Conservation (phyloP, 768 basidiomycete genomes). For the Mycena leptocephala region DNA sequence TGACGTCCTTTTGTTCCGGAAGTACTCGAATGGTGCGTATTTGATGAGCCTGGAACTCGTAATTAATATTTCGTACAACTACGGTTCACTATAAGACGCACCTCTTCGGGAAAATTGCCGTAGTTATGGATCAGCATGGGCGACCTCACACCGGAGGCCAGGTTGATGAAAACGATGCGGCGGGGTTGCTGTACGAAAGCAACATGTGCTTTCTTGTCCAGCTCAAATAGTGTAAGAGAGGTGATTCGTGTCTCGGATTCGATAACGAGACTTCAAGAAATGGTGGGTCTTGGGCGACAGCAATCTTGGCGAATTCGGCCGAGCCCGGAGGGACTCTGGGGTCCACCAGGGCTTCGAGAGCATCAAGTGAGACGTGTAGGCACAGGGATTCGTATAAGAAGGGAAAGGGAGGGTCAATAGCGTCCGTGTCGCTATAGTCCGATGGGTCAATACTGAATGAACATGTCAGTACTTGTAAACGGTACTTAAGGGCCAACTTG, state of each 20-base stretch:
- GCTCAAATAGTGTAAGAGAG: slow-evolving; percentile 58
- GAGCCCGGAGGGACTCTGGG: slow-evolving; percentile 58
- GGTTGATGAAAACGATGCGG: slow-evolving; percentile 60
- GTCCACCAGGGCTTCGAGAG: slow-evolving; percentile 62
- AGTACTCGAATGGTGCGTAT: slow-evolving; percentile 69
- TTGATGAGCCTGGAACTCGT: slow-evolving; percentile 56
- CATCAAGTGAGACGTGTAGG: slow-evolving; percentile 56
- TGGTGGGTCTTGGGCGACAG: slow-evolving; percentile 52
- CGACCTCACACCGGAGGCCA: slow-evolving; percentile 52
- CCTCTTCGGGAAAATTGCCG: slow-evolving; percentile 41
- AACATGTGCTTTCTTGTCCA: slow-evolving; percentile 59
- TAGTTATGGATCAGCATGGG: slow-evolving; percentile 59
- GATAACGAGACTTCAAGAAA: slow-evolving; percentile 57
- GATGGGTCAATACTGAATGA: slow-evolving; percentile 55
- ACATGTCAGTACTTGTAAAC: not conserved
- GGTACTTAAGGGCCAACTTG: not conserved
- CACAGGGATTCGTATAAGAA: slow-evolving; percentile 64
- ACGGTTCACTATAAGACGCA: slow-evolving; percentile 30
- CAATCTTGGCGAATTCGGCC: slow-evolving; percentile 53
- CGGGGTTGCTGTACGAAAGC: slow-evolving; percentile 60
- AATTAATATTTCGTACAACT: not conserved
- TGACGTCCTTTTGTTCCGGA: slow-evolving; percentile 66
- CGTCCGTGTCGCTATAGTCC: slow-evolving; percentile 51
- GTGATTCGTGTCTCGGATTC: slow-evolving; percentile 57
- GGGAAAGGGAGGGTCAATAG: slow-evolving; percentile 60